Base-by-base conservation (phyloP, 306 rosid species). In the Corylus americana region DNA sequence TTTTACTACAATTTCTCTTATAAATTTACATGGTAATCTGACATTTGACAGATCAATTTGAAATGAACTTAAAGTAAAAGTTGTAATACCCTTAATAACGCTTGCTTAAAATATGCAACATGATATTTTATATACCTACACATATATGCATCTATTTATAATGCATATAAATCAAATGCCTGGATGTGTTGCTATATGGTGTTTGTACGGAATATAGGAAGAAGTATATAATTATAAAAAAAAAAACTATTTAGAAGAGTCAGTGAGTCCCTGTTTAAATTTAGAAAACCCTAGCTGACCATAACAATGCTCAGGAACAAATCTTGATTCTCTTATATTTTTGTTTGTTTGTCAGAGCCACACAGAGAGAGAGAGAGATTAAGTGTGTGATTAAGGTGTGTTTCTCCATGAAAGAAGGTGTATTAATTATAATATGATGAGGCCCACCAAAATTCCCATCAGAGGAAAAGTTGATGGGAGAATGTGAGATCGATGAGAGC, bases 391-490 rank as follows among this genome's bases (percentile, higher is more conserved):
- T 31, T 79, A 78, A 79, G 83, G 67, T 76, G 86, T 84, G 73
- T 63, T 80, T 85, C 70, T 74, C 66, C 31, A 66, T 48, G 55
- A 80, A 78, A 70, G 63, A 73, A 75, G 71, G 51, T 67, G 57
- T 2, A 47, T 31, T 31, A 1, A 31, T 78, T 82, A 83, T 84
- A 78, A 84, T 78, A 50, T 59, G 86, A 80, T 37, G 49, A 85
- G 86, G 62, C 90, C 90, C 89, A 88, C 96, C 82, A 86, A 81
- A 84, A 85, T 81, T 90, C 93, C 87, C 88, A 84, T 91, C 90
- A 79, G 85, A 86, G 84, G 81, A 84, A 88, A 91, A 89, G 87
- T 80, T 85, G 87, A 85, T 80, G 88, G 91, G 85, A 67, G 80
- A 85, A 79, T 82, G 81, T 75, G 86, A 86, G 85, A 79, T 89